Base-by-base conservation (phyloP, 2,329 filamentous ascomycete species). In the Tolypocladium pustulatum region DNA sequence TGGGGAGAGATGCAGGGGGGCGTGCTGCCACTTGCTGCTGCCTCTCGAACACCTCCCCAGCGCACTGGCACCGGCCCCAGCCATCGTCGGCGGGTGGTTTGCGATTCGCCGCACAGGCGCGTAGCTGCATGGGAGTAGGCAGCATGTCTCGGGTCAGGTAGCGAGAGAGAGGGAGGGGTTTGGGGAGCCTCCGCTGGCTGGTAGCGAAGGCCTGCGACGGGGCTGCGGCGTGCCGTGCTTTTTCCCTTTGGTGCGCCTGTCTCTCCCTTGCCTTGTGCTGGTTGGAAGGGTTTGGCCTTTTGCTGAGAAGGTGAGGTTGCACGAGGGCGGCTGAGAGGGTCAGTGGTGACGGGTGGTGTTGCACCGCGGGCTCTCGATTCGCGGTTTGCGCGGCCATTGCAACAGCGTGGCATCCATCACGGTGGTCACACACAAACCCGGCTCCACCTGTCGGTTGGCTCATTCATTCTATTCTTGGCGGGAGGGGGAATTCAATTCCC, bases 81-180 rank as follows among this genome's bases (percentile, higher is more conserved):
- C 38, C 41, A 13, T 22, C 15, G 15, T 3, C 25, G 46, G 46
- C 34, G 27, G 55, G n/a, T 15, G 17, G 30, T 17, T 17, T 41
- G 25, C 56, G 13, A 61, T 62, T 62, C 61, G 61, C 25, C 40
- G 51, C 54, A 32, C 57, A 62, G 58, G 59, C 61, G 61, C 61
- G 59, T 62, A 59, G 61, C 59, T 62, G 59, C 59, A 54, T 46
- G 25, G 20, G 54, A n/a, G 20, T 6, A n/a, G 55, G 40, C 30
- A 38, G 41, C 7, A 27, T 57, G 55, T 57, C 41, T 57, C 55
- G 55, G 55, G 30, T 7, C 55, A 36, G 38, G 38, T 32, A 43
- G 20, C 40, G 38, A 46, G 41, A 10, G 12, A 20, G n/a, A 20
- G 34, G 22, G n/a, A 10, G 13, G n/a, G 41, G 9, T 9, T 22